Evolutionary conservation across 2,329 filamentous ascomycete genomes (phyloP).

Genomic region (Aspergillus candidus): DNA sequence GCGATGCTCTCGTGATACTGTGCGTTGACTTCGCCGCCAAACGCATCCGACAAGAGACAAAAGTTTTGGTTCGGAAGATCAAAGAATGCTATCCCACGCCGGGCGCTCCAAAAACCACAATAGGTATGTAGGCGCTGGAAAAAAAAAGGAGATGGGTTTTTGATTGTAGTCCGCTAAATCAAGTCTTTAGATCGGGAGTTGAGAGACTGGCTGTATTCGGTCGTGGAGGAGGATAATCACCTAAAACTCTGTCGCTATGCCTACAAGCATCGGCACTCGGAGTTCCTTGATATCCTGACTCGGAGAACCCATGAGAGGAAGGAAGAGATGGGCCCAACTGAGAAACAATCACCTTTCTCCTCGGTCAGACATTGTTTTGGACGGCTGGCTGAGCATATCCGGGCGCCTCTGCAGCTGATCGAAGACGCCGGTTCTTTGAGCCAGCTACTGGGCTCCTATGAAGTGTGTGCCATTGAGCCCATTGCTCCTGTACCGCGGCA

Average conservation of each 20-base stretch:
- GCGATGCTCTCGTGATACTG: slow-evolving; percentile 6
- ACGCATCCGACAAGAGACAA: slow-evolving; percentile 9
- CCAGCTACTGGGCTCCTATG: slow-evolving; percentile 25
- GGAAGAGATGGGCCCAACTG: background rate
- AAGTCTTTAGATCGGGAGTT: background rate
- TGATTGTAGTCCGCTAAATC: too few relatives aligned
- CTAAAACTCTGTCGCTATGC: slow-evolving; percentile 11
- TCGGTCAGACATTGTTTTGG: slow-evolving; percentile 40
- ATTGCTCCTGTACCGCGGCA: slow-evolving; percentile 11
- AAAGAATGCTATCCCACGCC: slow-evolving; percentile 6
- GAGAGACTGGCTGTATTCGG: background rate
- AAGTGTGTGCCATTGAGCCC: slow-evolving; percentile 20
- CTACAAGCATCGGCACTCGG: slow-evolving; percentile 10
- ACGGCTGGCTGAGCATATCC: slow-evolving; percentile 40
- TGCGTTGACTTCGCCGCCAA: slow-evolving; percentile 9
- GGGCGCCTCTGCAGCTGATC: slow-evolving; percentile 36
- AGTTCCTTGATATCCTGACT: slow-evolving; percentile 4
- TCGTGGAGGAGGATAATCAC: background rate
- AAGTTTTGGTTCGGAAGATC: slow-evolving; percentile 4
- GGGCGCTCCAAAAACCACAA: slow-evolving; percentile 1
- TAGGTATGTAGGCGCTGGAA: slow-evolving; percentile 3
- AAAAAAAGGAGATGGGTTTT: background rate
- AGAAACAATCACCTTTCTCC: slow-evolving; percentile 19
- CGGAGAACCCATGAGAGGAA: slow-evolving; percentile 1
- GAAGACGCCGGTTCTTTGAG: slow-evolving; percentile 25